Percentiles rank a stretch among this genome's conserved stretches.
Evolutionary conservation across 257 asterid genomes (phyloP).

Genomic region (Gentiana dahurica): DNA sequence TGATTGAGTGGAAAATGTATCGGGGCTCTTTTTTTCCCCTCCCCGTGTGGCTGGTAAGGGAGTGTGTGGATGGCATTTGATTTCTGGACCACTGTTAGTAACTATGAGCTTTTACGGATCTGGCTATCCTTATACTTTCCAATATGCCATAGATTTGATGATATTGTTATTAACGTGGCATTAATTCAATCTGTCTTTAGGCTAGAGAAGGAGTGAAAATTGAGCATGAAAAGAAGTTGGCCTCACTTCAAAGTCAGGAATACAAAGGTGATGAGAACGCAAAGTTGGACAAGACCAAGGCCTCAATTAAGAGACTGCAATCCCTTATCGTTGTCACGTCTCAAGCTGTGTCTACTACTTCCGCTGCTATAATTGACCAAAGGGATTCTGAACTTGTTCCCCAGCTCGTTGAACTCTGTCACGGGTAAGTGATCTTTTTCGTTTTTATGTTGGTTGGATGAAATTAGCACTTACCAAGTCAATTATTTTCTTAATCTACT

Average conservation of each 20-base stretch:
- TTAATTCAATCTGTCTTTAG: constrained; percentile 22
- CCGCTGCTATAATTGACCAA: constrained; percentile 63
- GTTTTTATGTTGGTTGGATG: no score
- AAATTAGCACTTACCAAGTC: no score
- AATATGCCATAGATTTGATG: no score
- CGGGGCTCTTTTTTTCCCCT: no score
- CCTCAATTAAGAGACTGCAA: constrained; percentile 74
- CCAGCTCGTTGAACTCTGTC: constrained; percentile 94
- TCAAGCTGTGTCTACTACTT: constrained; percentile 87
- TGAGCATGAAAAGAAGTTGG: constrained; percentile 79
- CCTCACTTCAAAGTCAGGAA: constrained; percentile 83
- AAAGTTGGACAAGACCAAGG: constrained; percentile 95
- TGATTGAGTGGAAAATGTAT: no score
- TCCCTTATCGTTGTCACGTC: constrained; percentile 86
- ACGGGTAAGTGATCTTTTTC: constrained; percentile 47
- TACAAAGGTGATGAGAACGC: constrained; percentile 55
- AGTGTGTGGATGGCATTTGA: neutral
- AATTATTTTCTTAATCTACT: no score
- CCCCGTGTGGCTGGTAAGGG: no score
- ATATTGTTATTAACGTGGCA: constrained; percentile 2
- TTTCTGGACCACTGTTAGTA: neutral
- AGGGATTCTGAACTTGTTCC: constrained; percentile 92
- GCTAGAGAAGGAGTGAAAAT: constrained; percentile 92
- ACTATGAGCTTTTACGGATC: neutral
- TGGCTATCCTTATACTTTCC: no score